Conservation (phyloP, 2,329 filamentous ascomycete species). For the Leptographium lundbergii region DNA sequence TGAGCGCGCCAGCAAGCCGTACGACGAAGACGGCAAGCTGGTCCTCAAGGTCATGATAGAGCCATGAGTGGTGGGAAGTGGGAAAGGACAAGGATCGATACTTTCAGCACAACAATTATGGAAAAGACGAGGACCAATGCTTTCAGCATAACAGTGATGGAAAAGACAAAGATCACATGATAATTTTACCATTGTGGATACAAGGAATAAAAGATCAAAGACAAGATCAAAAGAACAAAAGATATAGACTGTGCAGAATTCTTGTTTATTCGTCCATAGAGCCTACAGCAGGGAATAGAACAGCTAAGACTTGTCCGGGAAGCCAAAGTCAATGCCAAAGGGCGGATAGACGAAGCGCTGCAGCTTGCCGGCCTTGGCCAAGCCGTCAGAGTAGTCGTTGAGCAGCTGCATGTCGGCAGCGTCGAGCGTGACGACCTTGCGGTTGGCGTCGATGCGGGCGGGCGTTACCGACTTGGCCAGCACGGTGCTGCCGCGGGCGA, state of each 20-base stretch:
- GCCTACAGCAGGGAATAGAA: not conserved
- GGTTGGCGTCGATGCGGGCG: constrained; percentile 57
- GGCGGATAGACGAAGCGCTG: constrained; percentile 56
- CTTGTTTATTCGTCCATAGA: not conserved
- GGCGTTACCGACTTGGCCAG: constrained; percentile 61
- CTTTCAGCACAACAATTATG: too few relatives aligned
- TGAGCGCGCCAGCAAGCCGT: constrained; percentile 56
- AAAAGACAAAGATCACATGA: not conserved
- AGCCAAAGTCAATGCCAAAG: constrained; percentile 57
- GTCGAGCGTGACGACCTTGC: constrained; percentile 52
- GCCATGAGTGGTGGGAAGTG: not conserved
- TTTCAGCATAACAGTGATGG: too few relatives aligned
- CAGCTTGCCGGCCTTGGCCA: constrained; percentile 37
- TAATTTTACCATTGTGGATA: not conserved
- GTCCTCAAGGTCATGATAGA: constrained; percentile 64
- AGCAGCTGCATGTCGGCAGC: constrained; percentile 47
- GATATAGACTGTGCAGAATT: not conserved
- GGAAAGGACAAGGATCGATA: too few relatives aligned
- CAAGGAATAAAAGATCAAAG: too few relatives aligned
- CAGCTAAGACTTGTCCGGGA: constrained; percentile 47
- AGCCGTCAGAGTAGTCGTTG: constrained; percentile 38
- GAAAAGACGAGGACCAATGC: too few relatives aligned
- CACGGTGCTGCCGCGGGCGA: constrained; percentile 56
- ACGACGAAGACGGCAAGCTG: constrained; percentile 55
- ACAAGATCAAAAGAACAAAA: not conserved